Evolutionary conservation across 148 eudicot genomes (phyloP), one percentile per base, ranked within the genome.

Genomic region (Mesembryanthemum crystallinum): DNA sequence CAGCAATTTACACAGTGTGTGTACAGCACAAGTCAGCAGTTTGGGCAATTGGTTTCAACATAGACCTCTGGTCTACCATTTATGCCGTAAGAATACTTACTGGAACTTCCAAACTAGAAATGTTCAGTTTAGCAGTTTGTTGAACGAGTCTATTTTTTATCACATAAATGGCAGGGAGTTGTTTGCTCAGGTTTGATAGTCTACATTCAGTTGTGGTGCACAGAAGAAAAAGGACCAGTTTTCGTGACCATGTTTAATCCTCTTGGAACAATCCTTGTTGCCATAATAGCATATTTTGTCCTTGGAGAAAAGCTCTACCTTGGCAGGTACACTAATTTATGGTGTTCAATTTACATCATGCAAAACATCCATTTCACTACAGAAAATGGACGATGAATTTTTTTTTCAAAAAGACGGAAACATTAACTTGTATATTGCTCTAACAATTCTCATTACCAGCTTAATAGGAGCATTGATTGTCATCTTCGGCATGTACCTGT

Each of bases 181-280:
- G 86, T 90, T 54, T 71, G 82, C 21, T 87, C 95, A 15, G 97
- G 93, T 25, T 25, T 89, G 42, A 47, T 86, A 55, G 78, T 87
- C 42, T 89, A 61, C 84, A 52, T 85, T 55, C 93, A 87, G 60
- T 72, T 92, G 35, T 86, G 95, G 91, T 91, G 92, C 85, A 89
- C 82, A 4, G 80, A 87, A 81, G 82, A 80, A 71, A 89, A 84
- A 58, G 97, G 96, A 45, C 93, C 96, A 9, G 95, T 92, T 27
- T 90, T 90, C 74, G 90, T 89, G 73, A 90, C 97, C 42, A 85
- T 90, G 85, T 92, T 90, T 54, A 90, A 82, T 77, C 93, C 93
- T 17, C 82, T 90, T 0, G 71, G 86, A 0, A 85, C 95, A 5
- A 58, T 92, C 47, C 73, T 87, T 24, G 93, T 87, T 28, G 90